Evolutionary conservation across 371 early-diverging fungal species (phyloP).

Genomic region (Choanephora cucurbitarum): DNA sequence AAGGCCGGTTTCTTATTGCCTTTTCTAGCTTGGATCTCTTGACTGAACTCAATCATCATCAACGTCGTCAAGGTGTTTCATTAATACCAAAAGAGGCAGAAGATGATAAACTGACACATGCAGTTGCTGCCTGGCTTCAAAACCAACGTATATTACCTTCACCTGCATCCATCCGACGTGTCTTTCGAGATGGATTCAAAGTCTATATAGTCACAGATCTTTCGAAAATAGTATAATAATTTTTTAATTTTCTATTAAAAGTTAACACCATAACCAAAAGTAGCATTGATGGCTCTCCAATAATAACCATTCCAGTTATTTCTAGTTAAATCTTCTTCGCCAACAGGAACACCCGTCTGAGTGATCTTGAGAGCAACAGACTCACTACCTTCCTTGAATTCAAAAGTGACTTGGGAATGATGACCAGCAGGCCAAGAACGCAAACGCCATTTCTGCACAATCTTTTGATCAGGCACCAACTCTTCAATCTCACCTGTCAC

Average conservation of each 20-base stretch:
- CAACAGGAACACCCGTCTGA: slow-evolving; percentile 89
- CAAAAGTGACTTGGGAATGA: slow-evolving; percentile 79
- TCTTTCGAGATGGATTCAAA: slow-evolving; percentile 10
- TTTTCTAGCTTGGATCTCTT: background rate
- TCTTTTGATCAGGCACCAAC: slow-evolving; percentile 73
- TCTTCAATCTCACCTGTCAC: slow-evolving; percentile 81
- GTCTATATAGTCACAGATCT: slow-evolving; percentile 15
- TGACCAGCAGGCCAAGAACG: slow-evolving; percentile 86
- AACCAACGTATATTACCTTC: slow-evolving; percentile 5
- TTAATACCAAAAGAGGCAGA: background rate
- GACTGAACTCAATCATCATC: background rate
- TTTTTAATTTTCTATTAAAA: slow-evolving; percentile 28
- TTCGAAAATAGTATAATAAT: background rate
- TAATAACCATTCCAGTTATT: slow-evolving; percentile 92
- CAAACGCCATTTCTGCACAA: slow-evolving; percentile 87
- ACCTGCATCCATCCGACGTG: slow-evolving; percentile 2
- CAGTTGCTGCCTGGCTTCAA: slow-evolving; percentile 1
- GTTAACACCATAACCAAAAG: slow-evolving; percentile 75
- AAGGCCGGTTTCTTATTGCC: background rate
- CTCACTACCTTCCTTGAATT: slow-evolving; percentile 72
- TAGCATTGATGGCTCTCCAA: slow-evolving; percentile 90
- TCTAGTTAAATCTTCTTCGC: slow-evolving; percentile 81
- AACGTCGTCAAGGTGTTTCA: background rate
- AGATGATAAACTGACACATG: slow-evolving; percentile 4
- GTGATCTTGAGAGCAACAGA: slow-evolving; percentile 70